Evolutionary conservation across 2,329 filamentous ascomycete genomes (phyloP).

Genomic region (Chaetothyriales sp.): DNA sequence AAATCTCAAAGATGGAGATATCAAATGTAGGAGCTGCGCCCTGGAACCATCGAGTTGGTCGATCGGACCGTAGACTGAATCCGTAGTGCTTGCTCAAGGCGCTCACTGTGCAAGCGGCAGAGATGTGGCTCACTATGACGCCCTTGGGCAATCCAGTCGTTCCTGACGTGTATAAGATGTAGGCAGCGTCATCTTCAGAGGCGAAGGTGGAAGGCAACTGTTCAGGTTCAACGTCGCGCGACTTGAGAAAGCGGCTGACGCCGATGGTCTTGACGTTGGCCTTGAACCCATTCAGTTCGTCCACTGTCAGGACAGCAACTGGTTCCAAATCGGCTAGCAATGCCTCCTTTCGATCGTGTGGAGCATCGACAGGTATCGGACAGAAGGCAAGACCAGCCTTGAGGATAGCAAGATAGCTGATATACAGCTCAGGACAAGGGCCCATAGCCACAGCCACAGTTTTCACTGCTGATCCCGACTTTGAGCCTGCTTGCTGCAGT

Average conservation of each 20-base stretch:
- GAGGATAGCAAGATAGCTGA: conserved; percentile 24
- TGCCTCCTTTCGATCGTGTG: conserved; percentile 18
- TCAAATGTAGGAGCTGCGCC: conserved; percentile 15
- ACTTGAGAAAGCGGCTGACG: too few relatives aligned
- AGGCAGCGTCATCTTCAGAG: too few relatives aligned
- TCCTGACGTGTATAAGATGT: too few relatives aligned
- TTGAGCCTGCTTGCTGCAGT: background rate
- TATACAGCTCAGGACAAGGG: conserved; percentile 21
- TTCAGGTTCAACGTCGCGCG: too few relatives aligned
- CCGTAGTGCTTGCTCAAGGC: too few relatives aligned
- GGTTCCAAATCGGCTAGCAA: conserved; percentile 19
- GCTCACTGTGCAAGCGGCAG: too few relatives aligned
- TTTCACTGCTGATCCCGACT: too few relatives aligned
- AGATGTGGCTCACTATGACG: background rate
- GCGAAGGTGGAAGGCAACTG: too few relatives aligned
- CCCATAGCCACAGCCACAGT: too few relatives aligned
- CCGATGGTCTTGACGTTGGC: too few relatives aligned
- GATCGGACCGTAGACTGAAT: too few relatives aligned
- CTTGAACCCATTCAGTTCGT: too few relatives aligned
- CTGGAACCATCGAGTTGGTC: conserved; percentile 4
- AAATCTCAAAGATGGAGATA: conserved; percentile 9
- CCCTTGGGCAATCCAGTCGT: background rate
- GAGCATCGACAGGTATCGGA: conserved; percentile 25
- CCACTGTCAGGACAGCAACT: background rate
- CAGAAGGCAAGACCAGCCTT: conserved; percentile 26